Evolutionary conservation across 1,284 basidiomycete species (phyloP).

Genomic region (Thecaphora thlaspeos): DNA sequence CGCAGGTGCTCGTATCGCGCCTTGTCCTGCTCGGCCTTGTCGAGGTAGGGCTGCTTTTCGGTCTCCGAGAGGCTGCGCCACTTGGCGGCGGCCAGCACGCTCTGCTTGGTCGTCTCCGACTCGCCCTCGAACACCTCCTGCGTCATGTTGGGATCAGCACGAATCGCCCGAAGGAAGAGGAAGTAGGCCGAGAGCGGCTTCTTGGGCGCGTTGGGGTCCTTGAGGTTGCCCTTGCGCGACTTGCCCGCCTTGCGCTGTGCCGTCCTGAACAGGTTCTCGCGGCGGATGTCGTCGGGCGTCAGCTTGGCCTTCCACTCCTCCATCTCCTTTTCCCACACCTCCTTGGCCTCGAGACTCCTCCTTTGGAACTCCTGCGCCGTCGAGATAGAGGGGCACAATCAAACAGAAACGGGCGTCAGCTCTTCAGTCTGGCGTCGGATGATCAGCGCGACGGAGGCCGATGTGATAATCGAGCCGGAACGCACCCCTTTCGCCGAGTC

Average conservation of each 20-base stretch:
- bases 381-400: no score
- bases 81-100: conserved; percentile 83
- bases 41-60: conserved; percentile 65
- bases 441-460: no score
- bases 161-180: conserved; percentile 74
- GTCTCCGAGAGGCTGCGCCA: conserved; percentile 89
- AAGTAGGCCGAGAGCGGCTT: conserved; percentile 93
- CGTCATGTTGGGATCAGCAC: conserved; percentile 45
- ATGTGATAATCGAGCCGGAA: no score
- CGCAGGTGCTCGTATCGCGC: conserved; percentile 46
- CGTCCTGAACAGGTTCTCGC: conserved; percentile 85
- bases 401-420: no score
- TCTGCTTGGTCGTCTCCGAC: conserved; percentile 90
- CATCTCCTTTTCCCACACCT: conserved; percentile 74
- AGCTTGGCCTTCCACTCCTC: conserved; percentile 81
- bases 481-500: conserved; percentile 72
- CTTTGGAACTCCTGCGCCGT: conserved; percentile 42
- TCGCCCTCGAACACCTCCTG: conserved; percentile 84
- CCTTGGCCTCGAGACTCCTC: conserved; percentile 77
- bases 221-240: conserved; percentile 88
- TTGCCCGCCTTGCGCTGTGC: conserved; percentile 91
- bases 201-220: conserved; percentile 94
- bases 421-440: no score
- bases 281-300: conserved; percentile 90
- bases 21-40: conserved; percentile 51